Percentiles rank a stretch among this genome's conserved stretches.
phyloP scores from a whole-genome alignment of 2,329 filamentous ascomycete species.

The Fusarium nelsonii region DNA sequence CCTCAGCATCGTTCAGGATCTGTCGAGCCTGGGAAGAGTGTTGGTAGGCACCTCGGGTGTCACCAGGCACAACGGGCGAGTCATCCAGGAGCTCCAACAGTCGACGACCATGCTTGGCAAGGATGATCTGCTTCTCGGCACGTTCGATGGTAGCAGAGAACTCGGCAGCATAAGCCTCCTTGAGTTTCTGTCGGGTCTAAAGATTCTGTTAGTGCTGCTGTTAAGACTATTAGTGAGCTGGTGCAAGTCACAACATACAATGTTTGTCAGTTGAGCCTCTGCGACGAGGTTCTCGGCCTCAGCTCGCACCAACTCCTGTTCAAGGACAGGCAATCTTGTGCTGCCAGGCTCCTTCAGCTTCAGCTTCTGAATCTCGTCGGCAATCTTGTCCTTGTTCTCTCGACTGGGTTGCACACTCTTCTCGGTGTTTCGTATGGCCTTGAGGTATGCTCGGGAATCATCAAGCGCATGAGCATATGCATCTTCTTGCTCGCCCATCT shows the following conservation, averaged over 20 bases:
- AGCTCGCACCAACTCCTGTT: conserved; percentile 95
- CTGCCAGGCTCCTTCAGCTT: conserved; percentile 94
- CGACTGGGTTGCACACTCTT: conserved; percentile 93
- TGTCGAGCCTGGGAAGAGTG: conserved; percentile 78
- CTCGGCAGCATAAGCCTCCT: conserved; percentile 91
- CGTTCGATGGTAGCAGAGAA: conserved; percentile 93
- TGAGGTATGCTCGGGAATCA: conserved; percentile 83
- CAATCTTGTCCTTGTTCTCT: conserved; percentile 87
- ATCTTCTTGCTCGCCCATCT: conserved; percentile 95
- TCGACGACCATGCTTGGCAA: conserved; percentile 89
- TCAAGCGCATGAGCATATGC: conserved; percentile 87
- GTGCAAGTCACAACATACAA: conserved; percentile 68
- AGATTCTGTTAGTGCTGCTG: conserved; percentile 22
- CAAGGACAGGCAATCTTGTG: conserved; percentile 82
- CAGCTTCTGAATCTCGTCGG: conserved; percentile 90
- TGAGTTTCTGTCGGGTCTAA: conserved; percentile 95
- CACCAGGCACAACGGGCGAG: conserved; percentile 88
- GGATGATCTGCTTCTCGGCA: conserved; percentile 94
- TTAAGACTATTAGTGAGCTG: neutral
- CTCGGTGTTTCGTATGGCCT: conserved; percentile 95
- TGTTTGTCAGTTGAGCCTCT: conserved; percentile 95
- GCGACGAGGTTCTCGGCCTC: conserved; percentile 97
- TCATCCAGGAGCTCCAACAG: conserved; percentile 90
- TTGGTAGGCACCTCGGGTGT: conserved; percentile 77
- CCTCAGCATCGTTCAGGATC: conserved; percentile 92